Evolutionary conservation across 305 asterid genomes (phyloP).

Genomic region (Fraxinus dipetala): DNA sequence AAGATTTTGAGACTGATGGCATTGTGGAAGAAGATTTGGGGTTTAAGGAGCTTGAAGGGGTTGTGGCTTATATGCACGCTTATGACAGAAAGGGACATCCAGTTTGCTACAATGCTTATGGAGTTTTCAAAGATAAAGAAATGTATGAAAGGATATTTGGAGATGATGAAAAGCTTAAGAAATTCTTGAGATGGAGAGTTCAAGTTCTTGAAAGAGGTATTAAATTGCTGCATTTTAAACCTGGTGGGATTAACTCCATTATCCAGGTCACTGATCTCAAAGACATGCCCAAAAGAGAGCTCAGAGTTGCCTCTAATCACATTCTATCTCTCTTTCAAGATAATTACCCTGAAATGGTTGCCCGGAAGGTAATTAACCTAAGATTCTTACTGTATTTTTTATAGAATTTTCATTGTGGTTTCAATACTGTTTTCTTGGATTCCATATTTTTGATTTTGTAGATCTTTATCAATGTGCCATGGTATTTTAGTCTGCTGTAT

Average conservation of each 20-base stretch:
- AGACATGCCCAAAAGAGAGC: conserved; percentile 94
- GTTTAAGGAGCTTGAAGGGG: conserved; percentile 73
- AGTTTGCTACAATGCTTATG: conserved; percentile 86
- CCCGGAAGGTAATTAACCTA: conserved; percentile 55
- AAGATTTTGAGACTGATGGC: conserved; percentile 55
- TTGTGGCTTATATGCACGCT: conserved; percentile 78
- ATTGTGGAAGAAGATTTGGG: conserved; percentile 69
- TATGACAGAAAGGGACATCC: conserved; percentile 70
- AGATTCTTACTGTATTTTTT: background rate
- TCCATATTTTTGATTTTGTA: conserved; percentile 15
- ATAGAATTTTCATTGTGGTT: background rate
- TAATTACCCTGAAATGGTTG: conserved; percentile 98
- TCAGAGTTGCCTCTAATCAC: conserved; percentile 79
- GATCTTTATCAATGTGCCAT: conserved; percentile 93
- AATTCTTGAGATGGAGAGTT: conserved; percentile 83
- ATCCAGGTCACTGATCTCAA: conserved; percentile 91
- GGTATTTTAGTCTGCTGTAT: conserved; percentile 91
- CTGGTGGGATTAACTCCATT: conserved; percentile 81
- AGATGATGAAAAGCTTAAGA: conserved; percentile 60
- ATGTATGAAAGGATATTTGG: conserved; percentile 72
- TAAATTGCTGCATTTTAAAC: conserved; percentile 60
- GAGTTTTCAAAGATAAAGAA: conserved; percentile 60
- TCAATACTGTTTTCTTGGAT: background rate
- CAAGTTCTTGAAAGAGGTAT: conserved; percentile 85
- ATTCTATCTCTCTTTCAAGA: conserved; percentile 87